These are phyloP conservation scores for Panaeolus cyanescens DNA, from an alignment of 768 basidiomycete species.

Conservation along the genomic window DNA sequence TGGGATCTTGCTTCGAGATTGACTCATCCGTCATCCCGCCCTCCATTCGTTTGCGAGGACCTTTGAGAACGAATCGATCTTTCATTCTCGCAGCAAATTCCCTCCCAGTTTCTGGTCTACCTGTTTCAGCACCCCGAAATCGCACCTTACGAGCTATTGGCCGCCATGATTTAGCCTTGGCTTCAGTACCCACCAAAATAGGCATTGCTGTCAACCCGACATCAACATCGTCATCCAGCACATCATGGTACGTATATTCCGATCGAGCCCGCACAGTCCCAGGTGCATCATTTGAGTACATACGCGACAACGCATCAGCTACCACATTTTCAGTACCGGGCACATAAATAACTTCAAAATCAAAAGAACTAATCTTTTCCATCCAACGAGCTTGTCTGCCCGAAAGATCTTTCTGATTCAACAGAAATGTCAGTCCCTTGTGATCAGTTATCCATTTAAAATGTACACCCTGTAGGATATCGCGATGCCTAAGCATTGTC, in stretches of 20 bases:
- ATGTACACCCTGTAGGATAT: constrained; percentile 27
- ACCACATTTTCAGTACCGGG: constrained; percentile 29
- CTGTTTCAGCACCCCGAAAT: constrained; percentile 11
- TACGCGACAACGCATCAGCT: constrained; percentile 30
- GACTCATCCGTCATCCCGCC: constrained; percentile 22
- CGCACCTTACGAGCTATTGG: background rate
- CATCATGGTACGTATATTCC: constrained; percentile 21
- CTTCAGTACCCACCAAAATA: constrained; percentile 9
- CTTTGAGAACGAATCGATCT: constrained; percentile 25
- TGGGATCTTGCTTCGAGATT: too few species aligned
- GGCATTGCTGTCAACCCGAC: constrained; percentile 4
- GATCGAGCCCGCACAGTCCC: constrained; percentile 13
- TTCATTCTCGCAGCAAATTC: constrained; percentile 21
- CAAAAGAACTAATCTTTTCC: constrained; percentile 24
- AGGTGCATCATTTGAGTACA: constrained; percentile 20
- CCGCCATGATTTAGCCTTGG: background rate
- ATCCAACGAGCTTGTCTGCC: constrained; percentile 37
- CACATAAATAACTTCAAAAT: constrained; percentile 20
- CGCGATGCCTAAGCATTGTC: constrained; percentile 26
- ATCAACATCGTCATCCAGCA: constrained; percentile 14
- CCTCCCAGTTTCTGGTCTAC: constrained; percentile 14
- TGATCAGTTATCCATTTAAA: constrained; percentile 35
- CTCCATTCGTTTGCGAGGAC: constrained; percentile 24
- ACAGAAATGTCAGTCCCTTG: constrained; percentile 25
- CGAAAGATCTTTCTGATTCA: constrained; percentile 32